A percentile compares a stretch with the other conserved stretches of the same genome.
phyloP scores from a whole-genome alignment of 2,329 filamentous ascomycete genomes.

The Scedosporium aurantiacum region DNA sequence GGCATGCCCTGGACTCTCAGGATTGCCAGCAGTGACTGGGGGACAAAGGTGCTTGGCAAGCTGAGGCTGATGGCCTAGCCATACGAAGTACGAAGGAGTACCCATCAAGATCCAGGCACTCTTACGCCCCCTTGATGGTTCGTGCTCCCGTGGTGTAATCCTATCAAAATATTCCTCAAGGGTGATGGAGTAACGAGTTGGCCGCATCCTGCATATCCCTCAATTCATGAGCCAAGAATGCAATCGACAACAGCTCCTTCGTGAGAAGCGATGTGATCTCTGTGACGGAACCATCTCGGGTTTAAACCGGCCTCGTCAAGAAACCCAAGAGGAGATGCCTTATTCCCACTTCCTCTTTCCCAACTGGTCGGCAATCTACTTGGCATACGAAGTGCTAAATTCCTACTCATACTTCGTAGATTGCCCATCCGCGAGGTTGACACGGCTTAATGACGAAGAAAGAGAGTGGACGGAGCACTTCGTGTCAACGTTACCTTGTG shows the following conservation, averaged over 20 bases:
- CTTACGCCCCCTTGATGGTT: neutral
- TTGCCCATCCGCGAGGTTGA: too few relatives aligned
- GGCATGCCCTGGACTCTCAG: neutral
- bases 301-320: neutral
- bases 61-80: neutral
- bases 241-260: neutral
- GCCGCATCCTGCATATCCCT: neutral
- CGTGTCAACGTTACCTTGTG: too few relatives aligned
- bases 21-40: neutral
- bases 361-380: too few relatives aligned
- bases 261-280: neutral
- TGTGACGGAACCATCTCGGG: neutral
- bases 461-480: too few relatives aligned
- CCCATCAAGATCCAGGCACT: neutral
- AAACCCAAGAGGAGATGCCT: neutral
- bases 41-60: conserved; percentile 3
- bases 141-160: neutral
- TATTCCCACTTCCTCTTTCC: neutral
- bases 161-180: neutral
- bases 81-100: too few relatives aligned
- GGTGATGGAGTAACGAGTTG: too few relatives aligned
- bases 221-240: neutral
- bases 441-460: too few relatives aligned
- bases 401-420: too few relatives aligned
- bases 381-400: too few relatives aligned